phyloP scores from a whole-genome alignment of 306 rosid species.

The Malus fusca region DNA sequence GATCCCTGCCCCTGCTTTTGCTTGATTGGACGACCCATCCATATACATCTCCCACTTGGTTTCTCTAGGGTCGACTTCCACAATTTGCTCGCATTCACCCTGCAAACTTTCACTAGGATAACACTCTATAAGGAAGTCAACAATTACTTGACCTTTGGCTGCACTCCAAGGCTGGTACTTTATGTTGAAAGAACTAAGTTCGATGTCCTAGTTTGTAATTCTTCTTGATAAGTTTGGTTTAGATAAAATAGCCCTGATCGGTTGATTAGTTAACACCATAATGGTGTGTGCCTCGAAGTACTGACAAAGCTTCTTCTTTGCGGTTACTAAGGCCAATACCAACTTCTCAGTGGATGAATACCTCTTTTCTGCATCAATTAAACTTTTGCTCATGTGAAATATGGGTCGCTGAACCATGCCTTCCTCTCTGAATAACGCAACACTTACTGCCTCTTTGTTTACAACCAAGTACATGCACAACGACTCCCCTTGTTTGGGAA shows the following conservation, averaged over 20 bases:
- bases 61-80: no score
- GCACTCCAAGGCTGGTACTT: not conserved
- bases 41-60: not conserved
- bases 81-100: no score
- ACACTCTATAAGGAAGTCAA: not conserved
- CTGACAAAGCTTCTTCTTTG: not conserved
- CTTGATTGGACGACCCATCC: not conserved
- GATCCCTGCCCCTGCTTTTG: rapidly evolving
- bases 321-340: not conserved
- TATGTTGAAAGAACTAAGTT: not conserved
- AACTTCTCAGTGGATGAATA: no score
- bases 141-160: not conserved
- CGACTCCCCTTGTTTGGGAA: not conserved
- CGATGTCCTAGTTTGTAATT: not conserved
- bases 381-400: no score
- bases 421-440: no score
- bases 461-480: not conserved
- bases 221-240: not conserved
- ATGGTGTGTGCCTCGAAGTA: not conserved
- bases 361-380: no score
- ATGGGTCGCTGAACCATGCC: rapidly evolving
- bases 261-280: not conserved
- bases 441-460: not conserved
- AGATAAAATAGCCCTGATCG: not conserved
- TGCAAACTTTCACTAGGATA: not conserved